Conservation (phyloP, 805 yeast species). For the Saturnispora sanitii region DNA sequence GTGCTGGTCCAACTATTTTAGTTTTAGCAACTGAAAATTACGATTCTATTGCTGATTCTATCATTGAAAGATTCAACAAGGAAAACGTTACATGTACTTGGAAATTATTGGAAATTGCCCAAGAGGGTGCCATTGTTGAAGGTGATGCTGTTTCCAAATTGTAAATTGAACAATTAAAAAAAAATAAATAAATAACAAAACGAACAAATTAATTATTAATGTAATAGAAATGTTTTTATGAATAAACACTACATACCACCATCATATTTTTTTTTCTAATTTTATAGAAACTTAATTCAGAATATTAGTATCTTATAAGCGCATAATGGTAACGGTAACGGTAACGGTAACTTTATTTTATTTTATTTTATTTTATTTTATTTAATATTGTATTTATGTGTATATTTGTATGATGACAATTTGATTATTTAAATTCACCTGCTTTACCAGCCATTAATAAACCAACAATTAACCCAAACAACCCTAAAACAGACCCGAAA, state of each 20-base stretch:
- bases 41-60: conserved; percentile 71
- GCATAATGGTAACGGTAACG: too few relatives aligned
- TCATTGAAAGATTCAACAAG: conserved; percentile 56
- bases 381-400: background rate
- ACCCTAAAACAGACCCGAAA: conserved; percentile 92
- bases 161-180: conserved; percentile 9
- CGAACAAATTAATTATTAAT: background rate
- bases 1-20: conserved; percentile 96
- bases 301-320: too few relatives aligned
- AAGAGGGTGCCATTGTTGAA: conserved; percentile 70
- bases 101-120: conserved; percentile 78
- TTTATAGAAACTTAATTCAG: too few relatives aligned
- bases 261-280: too few relatives aligned
- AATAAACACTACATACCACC: too few relatives aligned
- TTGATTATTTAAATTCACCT: conserved; percentile 56
- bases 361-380: too few relatives aligned
- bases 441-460: conserved; percentile 96
- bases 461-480: conserved; percentile 94
- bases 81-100: conserved; percentile 65
- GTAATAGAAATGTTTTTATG: conserved; percentile 2
- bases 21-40: conserved; percentile 87
- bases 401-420: background rate
- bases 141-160: conserved; percentile 21
- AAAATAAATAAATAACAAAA: too few relatives aligned
- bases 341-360: too few relatives aligned